phyloP scores from a whole-genome alignment of 306 rosid genomes.

The Vigna nakashimae region DNA sequence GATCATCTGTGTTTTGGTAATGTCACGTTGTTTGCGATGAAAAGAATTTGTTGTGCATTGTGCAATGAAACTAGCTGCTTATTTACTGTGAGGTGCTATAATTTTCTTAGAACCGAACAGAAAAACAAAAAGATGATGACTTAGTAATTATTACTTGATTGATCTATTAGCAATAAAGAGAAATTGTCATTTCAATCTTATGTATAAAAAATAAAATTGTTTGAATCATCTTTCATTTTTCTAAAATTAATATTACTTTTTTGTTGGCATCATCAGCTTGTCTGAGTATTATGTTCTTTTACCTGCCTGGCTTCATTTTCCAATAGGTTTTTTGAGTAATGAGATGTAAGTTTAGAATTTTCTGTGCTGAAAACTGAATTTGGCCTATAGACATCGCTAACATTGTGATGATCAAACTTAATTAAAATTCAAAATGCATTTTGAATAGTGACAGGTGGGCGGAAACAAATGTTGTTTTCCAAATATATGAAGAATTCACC shows the following conservation, averaged over 20 bases:
- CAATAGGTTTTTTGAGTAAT: background rate
- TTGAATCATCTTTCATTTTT: background rate
- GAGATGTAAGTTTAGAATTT: background rate
- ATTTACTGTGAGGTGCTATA: conserved; percentile 7
- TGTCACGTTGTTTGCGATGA: background rate
- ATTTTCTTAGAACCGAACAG: conserved; percentile 24
- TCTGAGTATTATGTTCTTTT: background rate
- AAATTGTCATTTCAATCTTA: background rate
- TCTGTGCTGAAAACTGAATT: conserved; percentile 6
- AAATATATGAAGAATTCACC: background rate
- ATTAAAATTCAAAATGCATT: conserved; percentile 26
- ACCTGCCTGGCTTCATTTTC: background rate
- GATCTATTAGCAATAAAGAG: background rate
- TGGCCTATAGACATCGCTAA: background rate
- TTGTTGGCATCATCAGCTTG: background rate
- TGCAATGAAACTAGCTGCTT: background rate
- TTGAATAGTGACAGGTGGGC: conserved; percentile 5
- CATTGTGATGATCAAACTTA: background rate
- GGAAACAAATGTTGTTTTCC: background rate
- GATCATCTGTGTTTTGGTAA: conserved; percentile 9
- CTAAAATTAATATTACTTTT: background rate
- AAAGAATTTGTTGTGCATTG: background rate
- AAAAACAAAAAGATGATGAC: background rate
- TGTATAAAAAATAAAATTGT: background rate
- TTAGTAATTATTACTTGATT: conserved; percentile 8